Conservation (phyloP, 257 asterid species). For the Solanum chmielewskii region DNA sequence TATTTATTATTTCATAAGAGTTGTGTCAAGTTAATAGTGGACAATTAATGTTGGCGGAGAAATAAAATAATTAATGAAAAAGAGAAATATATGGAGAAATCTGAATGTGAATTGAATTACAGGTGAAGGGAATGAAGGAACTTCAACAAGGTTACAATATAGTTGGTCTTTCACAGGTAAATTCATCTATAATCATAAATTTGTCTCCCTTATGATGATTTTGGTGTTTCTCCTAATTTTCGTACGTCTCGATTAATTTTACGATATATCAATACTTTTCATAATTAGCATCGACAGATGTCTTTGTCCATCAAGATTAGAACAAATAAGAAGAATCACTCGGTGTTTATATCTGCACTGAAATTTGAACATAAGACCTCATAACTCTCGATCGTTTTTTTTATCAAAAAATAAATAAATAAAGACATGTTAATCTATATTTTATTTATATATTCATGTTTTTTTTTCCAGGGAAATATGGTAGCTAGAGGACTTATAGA, state of each 20-base stretch:
- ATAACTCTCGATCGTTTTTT: background rate
- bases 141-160: constrained; percentile 12
- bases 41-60: too few relatives aligned
- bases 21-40: too few relatives aligned
- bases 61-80: background rate
- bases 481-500: constrained; percentile 15
- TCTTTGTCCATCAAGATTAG: rapidly evolving
- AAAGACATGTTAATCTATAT: background rate
- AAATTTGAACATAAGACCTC: too few relatives aligned
- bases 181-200: background rate
- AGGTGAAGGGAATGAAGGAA: constrained; percentile 6
- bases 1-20: too few relatives aligned
- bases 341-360: too few relatives aligned
- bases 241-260: background rate
- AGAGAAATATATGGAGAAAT: background rate
- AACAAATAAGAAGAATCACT: too few relatives aligned
- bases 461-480: constrained; percentile 5
- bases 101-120: background rate
- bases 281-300: too few relatives aligned
- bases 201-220: background rate
- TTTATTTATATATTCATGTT: background rate
- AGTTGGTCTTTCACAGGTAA: constrained; percentile 25
- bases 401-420: too few relatives aligned
- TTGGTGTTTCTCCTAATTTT: background rate
- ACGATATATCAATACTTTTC: too few relatives aligned